Base-by-base conservation (phyloP, 345 rosid species). In the Salix koriyanagi region DNA sequence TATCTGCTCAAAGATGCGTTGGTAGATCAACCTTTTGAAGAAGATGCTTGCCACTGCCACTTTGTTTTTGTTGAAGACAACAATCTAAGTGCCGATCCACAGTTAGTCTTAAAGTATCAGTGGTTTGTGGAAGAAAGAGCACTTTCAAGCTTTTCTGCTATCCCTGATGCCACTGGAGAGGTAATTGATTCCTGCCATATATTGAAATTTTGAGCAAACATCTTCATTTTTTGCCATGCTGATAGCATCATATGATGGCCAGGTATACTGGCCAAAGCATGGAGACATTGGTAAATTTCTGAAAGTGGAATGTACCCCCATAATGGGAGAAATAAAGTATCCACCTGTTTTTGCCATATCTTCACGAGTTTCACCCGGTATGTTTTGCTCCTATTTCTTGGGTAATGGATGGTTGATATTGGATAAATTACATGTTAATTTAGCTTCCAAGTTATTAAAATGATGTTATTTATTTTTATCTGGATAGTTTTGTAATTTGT, bases 221-320 rank as follows among this genome's bases (percentile, higher is more conserved):
- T 46, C 70, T 41, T 65, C 46, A 9, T 73, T 46, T 76, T 60
- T 67, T 70, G 25, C 61, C 26, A 64, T 69, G 58, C 64, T 75
- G 34, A 67, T 79, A 56, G 18, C 34, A 61, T 62, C 61, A 23
- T 77, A 32, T 82, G 28, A 61, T 87, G 70, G 34, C 25, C 84
- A 95, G 99, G 96, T 88, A 67, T 95, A 88, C 83, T 91, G 96
- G 97, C 98, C 99, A 76, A 93, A 89, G 87, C 91, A 81, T 82
- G 97, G 82, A 83, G 96, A 95, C 79, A 87, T 95, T 76, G 86
- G 81, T 75, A 93, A 86, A 85, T 79, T 93, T 83, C 84, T 95
- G 60, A 95, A 91, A 83, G 94, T 90, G 73, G 92, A 89, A 81
- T 95, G 99, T 76, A 86, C 85, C 61, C 90, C 94, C 44, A 78